Percentiles rank a stretch among this genome's conserved stretches.
Conservation (phyloP, 106 monocot species). For the Dendrobium chrysotoxum region DNA sequence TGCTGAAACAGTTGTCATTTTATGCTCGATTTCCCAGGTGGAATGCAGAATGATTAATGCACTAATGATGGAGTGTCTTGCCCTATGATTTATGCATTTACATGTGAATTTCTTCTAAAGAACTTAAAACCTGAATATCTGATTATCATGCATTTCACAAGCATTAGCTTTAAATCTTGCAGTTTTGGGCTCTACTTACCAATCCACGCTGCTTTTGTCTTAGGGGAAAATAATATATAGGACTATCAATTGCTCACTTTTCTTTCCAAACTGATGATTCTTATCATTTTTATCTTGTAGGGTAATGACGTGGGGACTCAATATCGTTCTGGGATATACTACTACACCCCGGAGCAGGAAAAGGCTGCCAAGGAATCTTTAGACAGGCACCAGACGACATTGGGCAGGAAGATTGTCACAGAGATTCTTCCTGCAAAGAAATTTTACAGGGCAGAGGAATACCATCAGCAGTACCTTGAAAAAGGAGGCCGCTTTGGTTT, state of each 20-base stretch:
- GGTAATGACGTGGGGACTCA: conserved; percentile 92
- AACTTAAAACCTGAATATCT: too few species aligned
- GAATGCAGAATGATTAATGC: neutral
- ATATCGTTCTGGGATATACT: conserved; percentile 94
- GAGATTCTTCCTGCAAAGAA: conserved; percentile 94
- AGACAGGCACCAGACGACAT: conserved; percentile 60
- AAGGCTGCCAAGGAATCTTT: conserved; percentile 57
- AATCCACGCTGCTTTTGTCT: neutral
- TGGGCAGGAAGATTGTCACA: conserved; percentile 80
- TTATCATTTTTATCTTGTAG: conserved; percentile 26
- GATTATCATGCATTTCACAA: neutral
- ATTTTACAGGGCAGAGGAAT: conserved; percentile 92
- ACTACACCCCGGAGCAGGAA: conserved; percentile 93
- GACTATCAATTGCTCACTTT: neutral
- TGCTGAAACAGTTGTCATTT: neutral
- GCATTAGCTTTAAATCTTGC: neutral
- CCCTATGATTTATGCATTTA: neutral
- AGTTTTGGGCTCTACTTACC: neutral
- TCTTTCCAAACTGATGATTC: neutral
- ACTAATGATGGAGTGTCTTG: neutral
- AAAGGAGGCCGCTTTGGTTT: conserved; percentile 92
- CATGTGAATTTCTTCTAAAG: too few species aligned
- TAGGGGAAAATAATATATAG: neutral
- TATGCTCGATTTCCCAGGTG: neutral
- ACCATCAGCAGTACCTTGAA: conserved; percentile 93